Percentiles rank a stretch among this genome's conserved stretches.
Conservation (phyloP, 441 rosid species). For the Euphorbia celastroides region DNA sequence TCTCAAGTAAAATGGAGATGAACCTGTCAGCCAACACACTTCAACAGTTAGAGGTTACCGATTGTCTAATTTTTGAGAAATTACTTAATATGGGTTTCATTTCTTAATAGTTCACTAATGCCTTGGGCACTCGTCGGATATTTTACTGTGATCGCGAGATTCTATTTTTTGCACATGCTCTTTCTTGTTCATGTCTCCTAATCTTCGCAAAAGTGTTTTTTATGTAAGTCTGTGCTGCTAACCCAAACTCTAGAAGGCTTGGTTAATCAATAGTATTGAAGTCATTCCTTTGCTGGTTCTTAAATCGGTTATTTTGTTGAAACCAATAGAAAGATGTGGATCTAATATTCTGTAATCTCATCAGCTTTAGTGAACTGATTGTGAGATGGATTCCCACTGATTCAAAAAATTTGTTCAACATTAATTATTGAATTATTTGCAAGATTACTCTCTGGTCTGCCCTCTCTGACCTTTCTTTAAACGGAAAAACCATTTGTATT, state of each 20-base stretch:
- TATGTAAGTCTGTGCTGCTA: no score
- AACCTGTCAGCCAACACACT: constrained; percentile 78
- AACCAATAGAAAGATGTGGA: neutral
- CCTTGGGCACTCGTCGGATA: no score
- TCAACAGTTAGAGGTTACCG: constrained; percentile 76
- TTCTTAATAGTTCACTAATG: no score
- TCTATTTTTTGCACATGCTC: no score
- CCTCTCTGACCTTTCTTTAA: constrained; percentile 16
- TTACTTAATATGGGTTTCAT: constrained; percentile 1
- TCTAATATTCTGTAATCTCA: neutral
- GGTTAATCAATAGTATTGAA: neutral
- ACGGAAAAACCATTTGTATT: constrained; percentile 15
- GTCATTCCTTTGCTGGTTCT: neutral
- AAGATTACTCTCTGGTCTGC: neutral
- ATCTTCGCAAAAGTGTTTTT: no score
- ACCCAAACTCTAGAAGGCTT: neutral
- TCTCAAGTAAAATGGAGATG: constrained; percentile 73
- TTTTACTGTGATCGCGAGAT: no score
- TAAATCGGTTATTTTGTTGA: neutral
- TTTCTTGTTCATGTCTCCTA: no score
- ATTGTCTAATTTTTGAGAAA: neutral
- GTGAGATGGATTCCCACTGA: neutral
- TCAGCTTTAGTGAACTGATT: neutral
- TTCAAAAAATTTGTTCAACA: neutral
- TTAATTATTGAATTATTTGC: neutral